A percentile compares a stretch with the other conserved stretches of the same genome.
Conservation (phyloP, 495 filamentous ascomycete genomes). For the Neurospora sp. region DNA sequence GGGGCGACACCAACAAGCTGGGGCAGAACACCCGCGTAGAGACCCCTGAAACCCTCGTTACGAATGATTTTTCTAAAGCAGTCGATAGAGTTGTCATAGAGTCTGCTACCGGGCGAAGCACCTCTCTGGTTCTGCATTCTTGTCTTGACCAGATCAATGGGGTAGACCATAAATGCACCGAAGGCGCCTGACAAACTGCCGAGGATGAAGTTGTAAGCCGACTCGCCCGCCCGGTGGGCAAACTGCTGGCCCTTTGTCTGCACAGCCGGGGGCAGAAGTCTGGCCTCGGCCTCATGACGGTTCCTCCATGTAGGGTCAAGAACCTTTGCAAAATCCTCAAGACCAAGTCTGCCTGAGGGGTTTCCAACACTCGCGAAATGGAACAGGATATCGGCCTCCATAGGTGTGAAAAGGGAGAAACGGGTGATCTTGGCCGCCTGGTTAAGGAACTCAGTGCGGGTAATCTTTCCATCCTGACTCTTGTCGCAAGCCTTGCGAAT, state of each 20-base stretch:
- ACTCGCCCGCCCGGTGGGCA: slow-evolving; percentile 58
- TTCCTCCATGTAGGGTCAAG: slow-evolving; percentile 84
- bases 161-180: slow-evolving; percentile 97
- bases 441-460: slow-evolving; percentile 86
- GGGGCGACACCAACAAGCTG: slow-evolving; percentile 95
- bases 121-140: slow-evolving; percentile 95
- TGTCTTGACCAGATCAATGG: slow-evolving; percentile 97
- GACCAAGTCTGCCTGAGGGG: slow-evolving; percentile 70
- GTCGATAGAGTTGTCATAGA: slow-evolving; percentile 95
- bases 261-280: not conserved
- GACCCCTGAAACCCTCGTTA: slow-evolving; percentile 79
- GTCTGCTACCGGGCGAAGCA: slow-evolving; percentile 64
- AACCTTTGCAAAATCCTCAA: slow-evolving; percentile 85
- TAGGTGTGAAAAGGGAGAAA: slow-evolving; percentile 86
- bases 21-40: slow-evolving; percentile 91
- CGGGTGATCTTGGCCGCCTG: slow-evolving; percentile 82
- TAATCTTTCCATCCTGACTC: slow-evolving; percentile 84
- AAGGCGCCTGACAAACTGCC: slow-evolving; percentile 90
- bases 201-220: slow-evolving; percentile 78
- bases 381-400: slow-evolving; percentile 98
- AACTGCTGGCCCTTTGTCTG: slow-evolving; percentile 31
- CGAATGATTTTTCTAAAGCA: slow-evolving; percentile 84
- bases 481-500: slow-evolving; percentile 77
- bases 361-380: slow-evolving; percentile 93
- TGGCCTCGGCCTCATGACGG: slow-evolving; percentile 37